Base-by-base conservation (phyloP, 1,284 basidiomycete species). In the Cryptococcus sp. region DNA sequence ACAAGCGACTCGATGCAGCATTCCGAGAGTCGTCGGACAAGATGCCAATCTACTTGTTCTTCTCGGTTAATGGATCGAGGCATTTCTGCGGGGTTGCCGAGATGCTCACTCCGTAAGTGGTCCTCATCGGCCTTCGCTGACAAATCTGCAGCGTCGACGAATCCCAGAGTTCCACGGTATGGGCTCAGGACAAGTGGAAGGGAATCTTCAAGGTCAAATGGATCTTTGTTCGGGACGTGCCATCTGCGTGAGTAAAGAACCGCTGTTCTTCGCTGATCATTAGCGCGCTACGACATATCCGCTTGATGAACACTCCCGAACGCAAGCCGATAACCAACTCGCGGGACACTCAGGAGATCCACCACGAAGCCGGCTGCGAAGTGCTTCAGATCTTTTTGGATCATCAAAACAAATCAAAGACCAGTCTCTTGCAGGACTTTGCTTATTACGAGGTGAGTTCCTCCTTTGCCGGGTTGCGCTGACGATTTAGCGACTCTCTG, bases 131-230 rank as follows among this genome's bases (percentile, higher is more conserved):
- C 17, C 27, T 20, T 11, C 55, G 56, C 56, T 60, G 35, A 50
- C 46, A 50, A 22, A 6, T 11, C 65, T 20, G 68, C 66, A 63
- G 78, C 13, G 80, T 82, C 38, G 81, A 82, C 65, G 81, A 82
- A 60, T 76, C 73, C 19, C 73, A 76, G 59, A 76, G 77, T 4
- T 78, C 75, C 62, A 95, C 88, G 2, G 93, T 97, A 10, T 97
- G 93, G 93, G 92, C 93, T 0, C 93, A 93, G 41, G 92, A 96
- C 80, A 97, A 97, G 77, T 97, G 93, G 93, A 96, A 97, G 79
- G 93, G 93, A 22, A 91, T 94, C 53, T 94, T 95, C 82, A 92
- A 91, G 79, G 90, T 95, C 54, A 85, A 88, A 59, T 97, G 94
- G 93, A 88, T 95, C 68, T 96, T 92, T 73, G 92, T 97, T 54